phyloP scores from a whole-genome alignment of 345 rosid species.

The Litchi chinensis region DNA sequence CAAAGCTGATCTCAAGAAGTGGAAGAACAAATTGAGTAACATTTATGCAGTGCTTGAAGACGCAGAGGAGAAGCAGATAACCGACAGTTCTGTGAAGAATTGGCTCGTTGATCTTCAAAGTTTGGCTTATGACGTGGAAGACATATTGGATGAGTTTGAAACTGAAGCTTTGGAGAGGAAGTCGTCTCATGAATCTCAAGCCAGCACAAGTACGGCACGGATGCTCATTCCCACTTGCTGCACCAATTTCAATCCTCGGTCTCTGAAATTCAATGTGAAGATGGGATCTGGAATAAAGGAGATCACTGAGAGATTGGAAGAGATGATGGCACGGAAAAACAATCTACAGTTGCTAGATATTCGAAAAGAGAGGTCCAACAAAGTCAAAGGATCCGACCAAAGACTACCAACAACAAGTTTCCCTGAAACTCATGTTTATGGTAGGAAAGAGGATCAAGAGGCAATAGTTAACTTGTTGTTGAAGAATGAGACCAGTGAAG shows the following conservation, averaged over 20 bases:
- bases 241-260: not conserved
- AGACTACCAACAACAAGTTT: conserved; percentile 14
- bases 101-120: conserved; percentile 23
- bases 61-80: conserved; percentile 24
- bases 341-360: not conserved
- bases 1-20: not conserved
- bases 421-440: conserved; percentile 19
- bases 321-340: not conserved
- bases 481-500: too few relatives aligned
- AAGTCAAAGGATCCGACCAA: not conserved
- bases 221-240: not conserved
- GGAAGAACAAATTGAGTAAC: not conserved
- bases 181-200: not conserved
- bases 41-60: conserved; percentile 3
- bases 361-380: not conserved
- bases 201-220: not conserved
- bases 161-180: not conserved
- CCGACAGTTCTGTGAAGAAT: not conserved
- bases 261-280: not conserved
- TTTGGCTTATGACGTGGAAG: conserved; percentile 23
- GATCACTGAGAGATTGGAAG: conserved; percentile 1
- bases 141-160: conserved; percentile 29
- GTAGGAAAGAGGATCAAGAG: conserved; percentile 25
- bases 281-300: conserved; percentile 9
- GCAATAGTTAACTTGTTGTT: not conserved